Conservation (phyloP, 2,329 filamentous ascomycete genomes). For the Corniculantispora saksenae region DNA sequence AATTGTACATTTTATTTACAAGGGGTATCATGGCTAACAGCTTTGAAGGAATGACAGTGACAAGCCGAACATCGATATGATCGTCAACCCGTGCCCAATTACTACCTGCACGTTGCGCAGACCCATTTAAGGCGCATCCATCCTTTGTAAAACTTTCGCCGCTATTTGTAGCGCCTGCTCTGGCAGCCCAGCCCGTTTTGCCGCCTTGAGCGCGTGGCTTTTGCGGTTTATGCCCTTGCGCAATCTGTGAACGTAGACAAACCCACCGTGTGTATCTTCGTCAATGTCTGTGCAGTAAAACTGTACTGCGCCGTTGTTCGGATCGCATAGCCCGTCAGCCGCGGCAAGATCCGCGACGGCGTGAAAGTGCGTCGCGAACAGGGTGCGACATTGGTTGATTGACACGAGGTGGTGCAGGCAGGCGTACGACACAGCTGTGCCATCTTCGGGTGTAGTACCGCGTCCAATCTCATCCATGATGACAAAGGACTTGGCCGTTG, state of each 20-base stretch:
- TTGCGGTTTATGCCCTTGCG: constrained; percentile 78
- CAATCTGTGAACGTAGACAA: constrained; percentile 84
- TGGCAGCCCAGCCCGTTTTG: constrained; percentile 79
- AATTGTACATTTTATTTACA: constrained; percentile 26
- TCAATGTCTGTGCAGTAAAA: constrained; percentile 88
- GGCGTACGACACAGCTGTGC: constrained; percentile 85
- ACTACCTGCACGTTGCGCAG: background rate
- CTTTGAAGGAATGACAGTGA: background rate
- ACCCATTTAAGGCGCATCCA: background rate
- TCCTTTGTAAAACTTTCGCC: constrained; percentile 49
- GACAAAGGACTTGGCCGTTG: constrained; percentile 82
- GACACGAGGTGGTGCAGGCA: constrained; percentile 81
- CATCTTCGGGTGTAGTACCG: constrained; percentile 91
- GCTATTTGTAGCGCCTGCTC: constrained; percentile 71
- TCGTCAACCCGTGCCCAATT: background rate
- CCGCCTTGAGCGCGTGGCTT: constrained; percentile 95
- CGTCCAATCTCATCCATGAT: constrained; percentile 98
- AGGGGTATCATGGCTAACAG: constrained; percentile 43
- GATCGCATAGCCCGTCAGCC: constrained; percentile 45
- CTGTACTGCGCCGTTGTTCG: constrained; percentile 51
- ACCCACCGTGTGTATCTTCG: constrained; percentile 69
- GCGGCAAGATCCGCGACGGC: constrained; percentile 73
- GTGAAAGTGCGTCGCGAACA: constrained; percentile 98
- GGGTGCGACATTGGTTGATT: constrained; percentile 72
- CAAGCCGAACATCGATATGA: background rate